These are phyloP conservation scores for Lichtheimia ramosa DNA, from an alignment of 371 early-diverging fungal genomes.

Conservation along the genomic window DNA sequence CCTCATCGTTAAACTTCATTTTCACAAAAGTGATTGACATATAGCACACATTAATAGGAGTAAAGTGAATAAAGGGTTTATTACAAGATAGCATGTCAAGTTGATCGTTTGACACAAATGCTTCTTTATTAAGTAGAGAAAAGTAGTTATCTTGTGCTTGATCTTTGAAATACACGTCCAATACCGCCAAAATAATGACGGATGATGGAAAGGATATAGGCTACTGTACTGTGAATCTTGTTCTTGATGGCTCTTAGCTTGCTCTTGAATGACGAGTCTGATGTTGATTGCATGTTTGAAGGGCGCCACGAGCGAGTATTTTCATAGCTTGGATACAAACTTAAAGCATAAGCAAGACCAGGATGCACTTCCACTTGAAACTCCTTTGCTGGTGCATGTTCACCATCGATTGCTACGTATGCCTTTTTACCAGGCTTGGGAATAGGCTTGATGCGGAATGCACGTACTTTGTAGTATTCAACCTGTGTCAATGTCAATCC, in stretches of 20 bases:
- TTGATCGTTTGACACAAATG: no score
- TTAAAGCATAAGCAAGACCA: slow-evolving; percentile 47
- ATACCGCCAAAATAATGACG: slow-evolving; percentile 1
- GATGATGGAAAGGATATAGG: slow-evolving; percentile 12
- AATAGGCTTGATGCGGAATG: slow-evolving; percentile 56
- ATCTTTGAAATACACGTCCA: no score
- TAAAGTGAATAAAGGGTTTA: no score
- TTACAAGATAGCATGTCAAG: no score
- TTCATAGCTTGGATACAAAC: slow-evolving; percentile 34
- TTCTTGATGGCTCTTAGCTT: slow-evolving; percentile 3
- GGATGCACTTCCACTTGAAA: slow-evolving; percentile 66
- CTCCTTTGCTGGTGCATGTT: slow-evolving; percentile 55
- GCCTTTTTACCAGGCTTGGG: slow-evolving; percentile 33
- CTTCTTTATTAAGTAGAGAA: no score
- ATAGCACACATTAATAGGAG: no score
- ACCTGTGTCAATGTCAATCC: slow-evolving; percentile 32
- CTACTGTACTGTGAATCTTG: slow-evolving; percentile 8
- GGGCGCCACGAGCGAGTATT: slow-evolving; percentile 15
- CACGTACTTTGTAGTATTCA: slow-evolving; percentile 63
- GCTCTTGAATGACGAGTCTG: neutral
- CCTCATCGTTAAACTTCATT: no score
- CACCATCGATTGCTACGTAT: slow-evolving; percentile 65
- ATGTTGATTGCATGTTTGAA: neutral
- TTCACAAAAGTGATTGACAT: no score
- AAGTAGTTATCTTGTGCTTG: no score